Percentiles rank a stretch among this genome's conserved stretches.
These are phyloP conservation scores for Fusarium sp. DNA, from an alignment of 2,329 filamentous ascomycete genomes.

Conservation along the genomic window DNA sequence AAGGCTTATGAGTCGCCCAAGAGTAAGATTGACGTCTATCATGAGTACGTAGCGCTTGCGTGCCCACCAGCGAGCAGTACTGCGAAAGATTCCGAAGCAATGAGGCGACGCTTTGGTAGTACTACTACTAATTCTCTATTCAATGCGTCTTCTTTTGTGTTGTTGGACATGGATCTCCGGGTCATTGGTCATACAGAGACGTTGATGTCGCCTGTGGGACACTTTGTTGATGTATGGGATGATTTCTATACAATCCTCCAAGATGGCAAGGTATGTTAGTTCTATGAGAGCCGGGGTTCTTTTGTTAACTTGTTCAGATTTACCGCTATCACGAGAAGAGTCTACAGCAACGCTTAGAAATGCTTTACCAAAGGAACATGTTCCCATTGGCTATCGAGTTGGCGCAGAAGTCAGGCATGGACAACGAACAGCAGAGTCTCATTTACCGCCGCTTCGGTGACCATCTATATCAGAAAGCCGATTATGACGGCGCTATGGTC, in stretches of 20 bases:
- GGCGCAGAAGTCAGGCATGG: slow-evolving; percentile 88
- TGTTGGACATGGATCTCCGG: slow-evolving; percentile 91
- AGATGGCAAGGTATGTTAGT: slow-evolving; percentile 81
- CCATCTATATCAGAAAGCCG: slow-evolving; percentile 91
- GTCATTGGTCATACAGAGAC: slow-evolving; percentile 92
- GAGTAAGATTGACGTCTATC: slow-evolving; percentile 81
- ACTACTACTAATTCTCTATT: slow-evolving; percentile 80
- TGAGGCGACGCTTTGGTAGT: slow-evolving; percentile 79
- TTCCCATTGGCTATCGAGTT: slow-evolving; percentile 93
- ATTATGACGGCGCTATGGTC: slow-evolving; percentile 98
- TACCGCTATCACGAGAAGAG: slow-evolving; percentile 91
- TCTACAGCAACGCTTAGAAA: slow-evolving; percentile 89
- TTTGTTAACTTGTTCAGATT: slow-evolving; percentile 65
- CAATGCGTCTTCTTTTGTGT: slow-evolving; percentile 86
- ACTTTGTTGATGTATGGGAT: slow-evolving; percentile 88
- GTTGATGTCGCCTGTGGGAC: slow-evolving; percentile 82
- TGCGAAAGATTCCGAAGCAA: slow-evolving; percentile 67
- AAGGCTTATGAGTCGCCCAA: slow-evolving; percentile 94
- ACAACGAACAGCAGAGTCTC: slow-evolving; percentile 83
- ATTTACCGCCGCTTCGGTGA: slow-evolving; percentile 97
- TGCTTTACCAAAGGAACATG: slow-evolving; percentile 93
- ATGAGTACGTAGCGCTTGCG: slow-evolving; percentile 88
- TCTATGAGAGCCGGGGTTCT: rapidly evolving
- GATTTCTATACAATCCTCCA: slow-evolving; percentile 90
- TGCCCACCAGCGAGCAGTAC: slow-evolving; percentile 76